These are phyloP conservation scores for Scenedesmus sp. DNA, from an alignment of 163 green algal species.

Conservation along the genomic window DNA sequence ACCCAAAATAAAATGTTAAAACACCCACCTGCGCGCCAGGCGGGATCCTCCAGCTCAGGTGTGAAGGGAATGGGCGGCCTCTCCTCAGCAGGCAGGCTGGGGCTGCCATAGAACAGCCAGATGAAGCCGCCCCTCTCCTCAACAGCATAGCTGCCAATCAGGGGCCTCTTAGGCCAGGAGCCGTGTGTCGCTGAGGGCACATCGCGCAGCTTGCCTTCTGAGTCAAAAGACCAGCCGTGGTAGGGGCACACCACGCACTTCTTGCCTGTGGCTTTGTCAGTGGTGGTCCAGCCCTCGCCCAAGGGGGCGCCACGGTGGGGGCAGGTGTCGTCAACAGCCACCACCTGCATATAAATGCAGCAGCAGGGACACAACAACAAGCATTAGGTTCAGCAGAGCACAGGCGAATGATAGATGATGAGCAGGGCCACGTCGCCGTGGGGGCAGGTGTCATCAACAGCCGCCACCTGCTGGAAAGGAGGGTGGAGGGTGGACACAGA, in stretches of 20 bases:
- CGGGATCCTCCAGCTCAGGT: conserved; percentile 81
- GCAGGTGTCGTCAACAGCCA: conserved; percentile 77
- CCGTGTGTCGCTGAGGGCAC: conserved; percentile 65
- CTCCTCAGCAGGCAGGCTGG: conserved; percentile 77
- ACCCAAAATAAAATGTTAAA: background rate
- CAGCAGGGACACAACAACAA: background rate
- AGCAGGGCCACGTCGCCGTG: conserved; percentile 62
- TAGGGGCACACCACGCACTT: conserved; percentile 85
- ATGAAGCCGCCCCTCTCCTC: conserved; percentile 75
- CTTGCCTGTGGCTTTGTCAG: conserved; percentile 36
- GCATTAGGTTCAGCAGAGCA: background rate
- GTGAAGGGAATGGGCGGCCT: conserved; percentile 81
- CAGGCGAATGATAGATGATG: too few species aligned
- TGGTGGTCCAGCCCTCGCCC: conserved; percentile 27
- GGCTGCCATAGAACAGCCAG: conserved; percentile 86
- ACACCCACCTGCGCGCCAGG: conserved; percentile 63
- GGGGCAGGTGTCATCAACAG: conserved; percentile 80
- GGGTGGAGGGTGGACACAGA: too few species aligned
- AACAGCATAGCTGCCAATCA: conserved; percentile 69
- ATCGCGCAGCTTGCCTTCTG: conserved; percentile 67
- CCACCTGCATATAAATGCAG: background rate
- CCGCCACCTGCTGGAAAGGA: background rate
- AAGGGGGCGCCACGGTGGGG: conserved; percentile 70
- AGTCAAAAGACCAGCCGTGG: conserved; percentile 87
- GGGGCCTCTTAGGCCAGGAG: conserved; percentile 70